Percentiles rank a stretch among this genome's conserved stretches.
Evolutionary conservation across 805 yeast species (phyloP).

Genomic region (Lachancea quebecensis): DNA sequence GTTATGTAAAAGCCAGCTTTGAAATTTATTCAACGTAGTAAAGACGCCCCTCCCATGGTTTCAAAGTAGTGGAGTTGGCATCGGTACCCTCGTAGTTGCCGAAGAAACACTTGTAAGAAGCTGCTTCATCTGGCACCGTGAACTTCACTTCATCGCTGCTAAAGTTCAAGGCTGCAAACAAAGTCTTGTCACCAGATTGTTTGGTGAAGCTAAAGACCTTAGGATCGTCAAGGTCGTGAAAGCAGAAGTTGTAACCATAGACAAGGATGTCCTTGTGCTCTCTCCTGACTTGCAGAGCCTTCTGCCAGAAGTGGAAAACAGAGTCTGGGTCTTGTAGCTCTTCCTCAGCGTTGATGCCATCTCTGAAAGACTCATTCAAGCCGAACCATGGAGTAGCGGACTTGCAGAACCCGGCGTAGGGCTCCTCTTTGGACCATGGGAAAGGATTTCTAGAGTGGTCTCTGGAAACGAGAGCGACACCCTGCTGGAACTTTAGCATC

Average conservation of each 20-base stretch:
- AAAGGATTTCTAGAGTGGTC: slow-evolving; percentile 53
- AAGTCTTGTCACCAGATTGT: slow-evolving; percentile 27
- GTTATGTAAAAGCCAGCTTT: too few species aligned
- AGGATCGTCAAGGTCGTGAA: slow-evolving; percentile 38
- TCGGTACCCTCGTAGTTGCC: slow-evolving; percentile 26
- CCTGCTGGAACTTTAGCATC: slow-evolving; percentile 29
- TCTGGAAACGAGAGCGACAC: slow-evolving; percentile 37
- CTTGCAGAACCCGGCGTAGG: slow-evolving; percentile 41
- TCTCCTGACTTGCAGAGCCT: slow-evolving; percentile 39
- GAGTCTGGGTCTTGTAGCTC: slow-evolving; percentile 43
- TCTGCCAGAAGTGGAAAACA: slow-evolving; percentile 40
- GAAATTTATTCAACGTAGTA: slow-evolving; percentile 21
- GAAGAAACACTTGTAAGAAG: slow-evolving; percentile 27
- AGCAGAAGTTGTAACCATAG: slow-evolving; percentile 39
- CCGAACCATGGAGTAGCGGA: slow-evolving; percentile 46
- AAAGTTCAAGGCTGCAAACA: slow-evolving; percentile 40
- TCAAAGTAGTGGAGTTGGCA: slow-evolving; percentile 20
- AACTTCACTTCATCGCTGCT: slow-evolving; percentile 30
- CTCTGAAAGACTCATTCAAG: slow-evolving; percentile 43
- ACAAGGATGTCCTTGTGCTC: slow-evolving; percentile 37
- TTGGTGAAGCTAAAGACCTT: slow-evolving; percentile 39
- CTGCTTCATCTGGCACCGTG: slow-evolving; percentile 26
- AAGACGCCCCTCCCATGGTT: slow-evolving; percentile 41
- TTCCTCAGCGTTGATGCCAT: slow-evolving; percentile 40
- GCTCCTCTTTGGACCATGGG: slow-evolving; percentile 41